phyloP scores from a whole-genome alignment of 2,329 filamentous ascomycete species.

The Trichoderma sp. region DNA sequence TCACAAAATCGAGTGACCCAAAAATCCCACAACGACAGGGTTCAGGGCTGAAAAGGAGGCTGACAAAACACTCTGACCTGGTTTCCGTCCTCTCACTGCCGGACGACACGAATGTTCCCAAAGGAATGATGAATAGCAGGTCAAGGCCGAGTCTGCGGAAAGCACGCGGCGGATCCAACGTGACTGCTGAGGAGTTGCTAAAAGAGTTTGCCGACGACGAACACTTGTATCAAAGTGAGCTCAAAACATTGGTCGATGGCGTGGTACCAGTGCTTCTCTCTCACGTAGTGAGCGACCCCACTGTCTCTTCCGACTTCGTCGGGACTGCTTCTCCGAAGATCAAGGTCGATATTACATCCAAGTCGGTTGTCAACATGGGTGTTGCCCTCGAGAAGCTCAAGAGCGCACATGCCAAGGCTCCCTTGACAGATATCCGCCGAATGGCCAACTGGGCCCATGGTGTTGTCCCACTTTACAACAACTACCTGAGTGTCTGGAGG shows the following conservation, averaged over 20 bases:
- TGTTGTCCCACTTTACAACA: slow-evolving; percentile 75
- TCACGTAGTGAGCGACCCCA: slow-evolving; percentile 73
- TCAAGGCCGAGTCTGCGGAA: slow-evolving; percentile 79
- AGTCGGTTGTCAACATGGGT: slow-evolving; percentile 93
- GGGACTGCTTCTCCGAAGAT: slow-evolving; percentile 53
- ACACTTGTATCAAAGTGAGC: slow-evolving; percentile 81
- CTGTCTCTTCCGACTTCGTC: slow-evolving; percentile 65
- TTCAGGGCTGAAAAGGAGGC: slow-evolving; percentile 66
- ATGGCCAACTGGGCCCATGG: slow-evolving; percentile 81
- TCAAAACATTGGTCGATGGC: slow-evolving; percentile 90
- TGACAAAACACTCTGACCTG: slow-evolving; percentile 91
- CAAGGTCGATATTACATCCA: slow-evolving; percentile 66
- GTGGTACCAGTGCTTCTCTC: slow-evolving; percentile 91
- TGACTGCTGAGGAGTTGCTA: slow-evolving; percentile 75
- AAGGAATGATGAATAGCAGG: slow-evolving; percentile 67
- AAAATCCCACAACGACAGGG: slow-evolving; percentile 44
- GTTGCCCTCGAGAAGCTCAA: slow-evolving; percentile 83
- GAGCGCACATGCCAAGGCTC: slow-evolving; percentile 76
- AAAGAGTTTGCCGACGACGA: slow-evolving; percentile 82
- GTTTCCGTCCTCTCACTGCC: slow-evolving; percentile 87
- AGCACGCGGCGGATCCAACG: slow-evolving; percentile 65
- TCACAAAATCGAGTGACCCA: slow-evolving; percentile 40
- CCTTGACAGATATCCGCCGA: slow-evolving; percentile 68
- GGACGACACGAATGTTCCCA: slow-evolving; percentile 55
- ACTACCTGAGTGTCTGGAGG: slow-evolving; percentile 86